Conservation (phyloP, 2,329 filamentous ascomycete species). For the Colletotrichum chrysophilum region DNA sequence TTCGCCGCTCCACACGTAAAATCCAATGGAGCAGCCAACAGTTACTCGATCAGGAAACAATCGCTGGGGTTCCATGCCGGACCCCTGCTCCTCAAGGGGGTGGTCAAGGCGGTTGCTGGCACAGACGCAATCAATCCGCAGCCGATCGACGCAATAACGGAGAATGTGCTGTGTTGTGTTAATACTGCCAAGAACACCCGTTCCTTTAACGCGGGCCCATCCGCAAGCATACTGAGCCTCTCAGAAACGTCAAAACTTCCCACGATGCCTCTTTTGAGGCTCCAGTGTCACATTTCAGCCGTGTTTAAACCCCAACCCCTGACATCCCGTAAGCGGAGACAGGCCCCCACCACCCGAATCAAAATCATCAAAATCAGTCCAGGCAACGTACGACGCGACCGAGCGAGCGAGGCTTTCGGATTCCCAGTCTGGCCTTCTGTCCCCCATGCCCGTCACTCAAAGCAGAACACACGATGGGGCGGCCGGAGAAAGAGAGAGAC, state of each 20-base stretch:
- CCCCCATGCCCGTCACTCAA: background rate
- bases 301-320: background rate
- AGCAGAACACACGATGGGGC: background rate
- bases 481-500: background rate
- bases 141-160: constrained; percentile 13
- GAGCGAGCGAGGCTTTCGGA: background rate
- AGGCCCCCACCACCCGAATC: background rate
- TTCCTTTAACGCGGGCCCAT: background rate
- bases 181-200: constrained; percentile 8
- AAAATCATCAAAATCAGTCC: constrained; percentile 5
- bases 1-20: background rate
- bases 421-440: background rate
- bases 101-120: background rate
- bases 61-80: background rate
- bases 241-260: background rate
- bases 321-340: background rate
- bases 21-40: constrained; percentile 1
- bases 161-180: constrained; percentile 6
- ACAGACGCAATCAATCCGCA: constrained; percentile 8
- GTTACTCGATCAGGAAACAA: background rate
- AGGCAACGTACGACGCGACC: background rate
- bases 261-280: background rate
- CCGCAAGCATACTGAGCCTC: background rate
- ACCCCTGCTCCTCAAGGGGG: background rate
- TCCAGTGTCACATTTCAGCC: background rate